Evolutionary conservation across 2,329 filamentous ascomycete species (phyloP).

Genomic region (Botrytis deweyae): DNA sequence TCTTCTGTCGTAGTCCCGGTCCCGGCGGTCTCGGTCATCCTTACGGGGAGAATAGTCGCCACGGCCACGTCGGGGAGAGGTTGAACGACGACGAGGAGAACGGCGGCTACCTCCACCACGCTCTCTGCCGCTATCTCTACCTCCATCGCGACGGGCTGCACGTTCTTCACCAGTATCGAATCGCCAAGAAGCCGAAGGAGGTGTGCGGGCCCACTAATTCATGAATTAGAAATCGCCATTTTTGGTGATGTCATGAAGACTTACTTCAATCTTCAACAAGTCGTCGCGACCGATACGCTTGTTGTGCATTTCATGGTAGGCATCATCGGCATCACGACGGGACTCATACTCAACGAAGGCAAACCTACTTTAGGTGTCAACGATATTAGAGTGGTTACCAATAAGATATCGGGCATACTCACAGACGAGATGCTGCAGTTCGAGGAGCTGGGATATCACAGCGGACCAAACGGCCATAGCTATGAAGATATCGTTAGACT

Average conservation of each 20-base stretch:
- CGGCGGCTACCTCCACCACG: slow-evolving; percentile 46
- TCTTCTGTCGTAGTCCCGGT: slow-evolving; percentile 72
- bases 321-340: slow-evolving; percentile 95
- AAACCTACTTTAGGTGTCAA: slow-evolving; percentile 60
- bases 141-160: slow-evolving; percentile 50
- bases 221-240: slow-evolving; percentile 15
- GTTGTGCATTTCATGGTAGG: slow-evolving; percentile 99
- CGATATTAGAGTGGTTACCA: slow-evolving; percentile 37
- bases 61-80: slow-evolving; percentile 72
- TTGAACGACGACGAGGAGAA: slow-evolving; percentile 69
- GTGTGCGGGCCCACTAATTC: slow-evolving; percentile 90
- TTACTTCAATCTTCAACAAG: slow-evolving; percentile 93
- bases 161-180: slow-evolving; percentile 90
- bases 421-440: slow-evolving; percentile 93
- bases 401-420: slow-evolving; percentile 48
- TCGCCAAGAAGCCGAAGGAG: slow-evolving; percentile 95
- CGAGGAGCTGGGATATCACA: slow-evolving; percentile 97
- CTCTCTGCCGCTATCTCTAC: slow-evolving; percentile 26
- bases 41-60: slow-evolving; percentile 82
- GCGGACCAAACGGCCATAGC: slow-evolving; percentile 95
- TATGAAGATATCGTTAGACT: slow-evolving; percentile 46
- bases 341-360: slow-evolving; percentile 99
- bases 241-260: slow-evolving; percentile 33
- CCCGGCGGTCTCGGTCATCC: slow-evolving; percentile 79
- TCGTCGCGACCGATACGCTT: slow-evolving; percentile 92